Evolutionary conservation across 1,284 basidiomycete species (phyloP).

Genomic region (Hymenochaete sp.): DNA sequence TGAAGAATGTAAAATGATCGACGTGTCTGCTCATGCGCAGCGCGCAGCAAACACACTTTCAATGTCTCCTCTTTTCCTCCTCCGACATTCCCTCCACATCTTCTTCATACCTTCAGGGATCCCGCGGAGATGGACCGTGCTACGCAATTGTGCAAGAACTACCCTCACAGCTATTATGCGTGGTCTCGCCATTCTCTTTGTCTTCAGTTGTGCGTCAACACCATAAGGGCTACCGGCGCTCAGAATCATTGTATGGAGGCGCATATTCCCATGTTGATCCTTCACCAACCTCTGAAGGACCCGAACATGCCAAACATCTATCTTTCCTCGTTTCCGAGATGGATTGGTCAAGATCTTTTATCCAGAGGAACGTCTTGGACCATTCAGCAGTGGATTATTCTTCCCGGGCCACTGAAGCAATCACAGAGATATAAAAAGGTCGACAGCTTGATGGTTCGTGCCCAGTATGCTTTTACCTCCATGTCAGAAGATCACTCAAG

Average conservation of each 20-base stretch:
- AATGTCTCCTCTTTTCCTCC: too few relatives aligned
- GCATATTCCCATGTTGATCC: background rate
- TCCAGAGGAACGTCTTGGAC: conserved; percentile 53
- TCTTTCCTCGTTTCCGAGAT: conserved; percentile 33
- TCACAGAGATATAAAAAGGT: background rate
- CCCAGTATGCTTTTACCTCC: too few relatives aligned
- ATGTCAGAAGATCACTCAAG: conserved; percentile 96
- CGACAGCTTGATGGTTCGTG: too few relatives aligned
- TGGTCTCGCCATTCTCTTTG: conserved; percentile 52
- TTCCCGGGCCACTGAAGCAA: conserved; percentile 26
- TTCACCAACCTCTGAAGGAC: background rate
- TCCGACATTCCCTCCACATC: too few relatives aligned
- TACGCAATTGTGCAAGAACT: conserved; percentile 42
- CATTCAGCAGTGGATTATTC: conserved; percentile 52
- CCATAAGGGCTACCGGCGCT: conserved; percentile 4
- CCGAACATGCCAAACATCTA: background rate
- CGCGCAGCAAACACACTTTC: too few relatives aligned
- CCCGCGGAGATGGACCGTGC: conserved; percentile 44
- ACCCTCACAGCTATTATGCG: conserved; percentile 61
- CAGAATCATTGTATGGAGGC: background rate
- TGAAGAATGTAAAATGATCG: too few relatives aligned
- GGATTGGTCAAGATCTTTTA: conserved; percentile 36
- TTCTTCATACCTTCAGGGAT: too few relatives aligned
- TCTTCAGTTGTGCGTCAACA: conserved; percentile 22
- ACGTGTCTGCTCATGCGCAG: too few relatives aligned